Base-by-base conservation (phyloP, 768 basidiomycete species). In the Suillus luteus region DNA sequence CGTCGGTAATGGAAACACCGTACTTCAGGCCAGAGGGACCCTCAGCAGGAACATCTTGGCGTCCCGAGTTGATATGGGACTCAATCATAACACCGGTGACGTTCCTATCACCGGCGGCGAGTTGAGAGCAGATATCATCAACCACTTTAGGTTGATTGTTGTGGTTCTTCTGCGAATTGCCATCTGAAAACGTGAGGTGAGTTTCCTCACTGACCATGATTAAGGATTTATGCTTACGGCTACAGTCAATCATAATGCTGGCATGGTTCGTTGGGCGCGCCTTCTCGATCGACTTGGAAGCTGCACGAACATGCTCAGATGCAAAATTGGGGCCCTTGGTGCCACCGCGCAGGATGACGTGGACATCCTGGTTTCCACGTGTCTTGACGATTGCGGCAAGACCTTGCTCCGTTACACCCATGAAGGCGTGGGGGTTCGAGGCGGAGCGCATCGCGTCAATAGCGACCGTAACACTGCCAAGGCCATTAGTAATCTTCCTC, bases 31-130 rank as follows among this genome's bases (percentile, higher is more conserved):
- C 84, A 19, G 77, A 67, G 0, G 90, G 89, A 8, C 95, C 91
- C 49, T 79, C 82, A 3, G 82, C 67, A 2, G 96, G 95, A 15
- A 96, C 91, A 68, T 95, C 91, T 79, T 99, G 96, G 64, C 88
- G 81, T 22, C 96, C 96, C 58, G 89, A 90, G 72, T 92, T 90
- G 77, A 99, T 89, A 76, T 98, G 91, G 14, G 90, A 92, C 79
- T 99, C 96, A 73, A 99, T 86, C 96, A 99, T 99, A 63, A 98
- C 94, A 54, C 96, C 96, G 5, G 93, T 93, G 76, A 99, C 90
- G 69, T 83, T 81, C 63, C 75, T 81, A 61, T 83, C 79, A 33
- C 93, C 93, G 8, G 84, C 83, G 7, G 75, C 77, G 61, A 99
- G 85, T 77, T 99, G 96, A 3, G 75, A 77, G 75, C 87, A 88